Evolutionary conservation across 768 basidiomycete genomes (phyloP), one percentile per base, ranked within the genome.

Genomic region (Trametes villosa): DNA sequence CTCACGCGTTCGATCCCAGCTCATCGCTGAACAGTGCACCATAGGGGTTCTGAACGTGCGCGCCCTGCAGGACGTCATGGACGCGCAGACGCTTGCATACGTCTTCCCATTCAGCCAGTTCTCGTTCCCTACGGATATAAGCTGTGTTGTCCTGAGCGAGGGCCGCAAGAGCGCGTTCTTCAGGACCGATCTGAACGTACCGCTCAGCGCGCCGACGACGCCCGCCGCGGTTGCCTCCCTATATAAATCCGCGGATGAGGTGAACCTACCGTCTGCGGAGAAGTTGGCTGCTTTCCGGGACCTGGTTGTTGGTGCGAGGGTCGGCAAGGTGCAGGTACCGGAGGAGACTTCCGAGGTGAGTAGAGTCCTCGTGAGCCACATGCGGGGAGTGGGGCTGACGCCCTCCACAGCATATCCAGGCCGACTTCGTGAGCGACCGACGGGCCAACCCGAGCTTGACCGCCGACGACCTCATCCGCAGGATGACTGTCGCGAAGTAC

Each of bases 31-130:
- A 44, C n/a, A 0, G n/a, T 27, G 24, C 13, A 6, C 15, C 24
- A 2, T 60, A 88, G 91, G 91, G 5, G 65, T 92, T 20, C 71
- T 72, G 60, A 93, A 91, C 64, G 74, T 94, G 33, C 80, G 75
- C 38, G 80, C 86, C 2, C 71, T 86, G 18, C 90, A 92, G 67
- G 81, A 86, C 50, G 79, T 82, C 60, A 85, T 93, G 70, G 76
- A 75, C 45, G 72, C 75, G 8, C 92, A 94, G 66, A 86, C 83
- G 0, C 73, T 93, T 29, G 81, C 86, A 24, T 94, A 94, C 68
- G 71, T 80, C 33, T 94, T 92, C 68, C 92, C 92, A 1, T 94
- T 84, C 72, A 89, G 86, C 69, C 78, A 70, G 58, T 93, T 88
- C 71, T 72, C 79, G 9, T 93, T 94, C 67, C 78, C 85, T 20